Base-by-base conservation (phyloP, 139 green algal species). In the Haematococcus sp. region DNA sequence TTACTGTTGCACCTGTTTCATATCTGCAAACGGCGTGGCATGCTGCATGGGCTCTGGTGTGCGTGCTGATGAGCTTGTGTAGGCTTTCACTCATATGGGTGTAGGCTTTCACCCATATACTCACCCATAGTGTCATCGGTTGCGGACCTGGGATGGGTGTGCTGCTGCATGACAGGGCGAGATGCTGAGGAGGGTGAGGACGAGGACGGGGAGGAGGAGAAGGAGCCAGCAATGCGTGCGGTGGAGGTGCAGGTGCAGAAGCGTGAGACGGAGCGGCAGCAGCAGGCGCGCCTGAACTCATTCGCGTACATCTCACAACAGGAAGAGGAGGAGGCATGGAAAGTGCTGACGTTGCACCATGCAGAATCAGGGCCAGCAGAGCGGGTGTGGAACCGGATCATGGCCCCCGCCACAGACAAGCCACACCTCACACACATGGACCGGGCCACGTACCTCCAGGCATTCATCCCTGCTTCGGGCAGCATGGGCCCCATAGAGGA, bases 221-320 rank as follows among this genome's bases (percentile, higher is more conserved):
- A 79, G 64, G 69, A 77, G 54, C 35, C 56, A 49, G 60, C 80
- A 59, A 32, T 81, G 67, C 70, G 66, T 55, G 76, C 68, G 3
- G 55, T 87, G 25, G 79, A 90, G 76, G 81, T 90, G 55, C 86
- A 92, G 77, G 86, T 86, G 27, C 72, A 82, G 76, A 86, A 87
- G 68, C 79, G 89, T 0, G 93, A 97, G 76, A 97, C 93, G 23
- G 93, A 97, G 80, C 80, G 88, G 25, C 93, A 97, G 78, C 59
- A 83, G 72, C 87, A 96, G 74, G 76, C 63, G 51, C 76, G 76
- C 63, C 73, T 82, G 25, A 86, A 81, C 68, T 81, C 72, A 20
- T 83, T 78, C 54, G 80, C 76, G 4, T 78, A 86, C 76, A 64
- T 86, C 25, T 58, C 52, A 23, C 11, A 60, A 0, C 74, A 86